These are phyloP conservation scores for Pisolithus tinctorius DNA, from an alignment of 768 basidiomycete species.

Conservation along the genomic window DNA sequence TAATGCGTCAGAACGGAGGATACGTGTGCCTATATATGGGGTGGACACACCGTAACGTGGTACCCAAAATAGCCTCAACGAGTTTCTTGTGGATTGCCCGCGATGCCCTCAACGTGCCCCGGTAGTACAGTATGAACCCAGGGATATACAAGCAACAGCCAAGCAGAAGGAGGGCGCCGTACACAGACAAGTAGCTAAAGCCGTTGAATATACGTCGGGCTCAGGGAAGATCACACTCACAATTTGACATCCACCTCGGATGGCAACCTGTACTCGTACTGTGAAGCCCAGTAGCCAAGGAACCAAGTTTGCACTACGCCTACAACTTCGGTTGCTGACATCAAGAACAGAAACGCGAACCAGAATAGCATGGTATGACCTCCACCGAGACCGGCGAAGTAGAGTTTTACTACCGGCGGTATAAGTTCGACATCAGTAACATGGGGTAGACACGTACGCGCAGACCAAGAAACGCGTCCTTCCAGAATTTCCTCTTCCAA, in stretches of 20 bases:
- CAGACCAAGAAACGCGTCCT: constrained; percentile 51
- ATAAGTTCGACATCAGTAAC: not conserved
- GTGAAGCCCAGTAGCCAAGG: constrained; percentile 40
- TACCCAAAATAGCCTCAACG: constrained; percentile 46
- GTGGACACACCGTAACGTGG: constrained; percentile 54
- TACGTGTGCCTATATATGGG: not conserved
- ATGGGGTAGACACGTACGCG: constrained; percentile 24
- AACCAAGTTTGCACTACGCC: constrained; percentile 32
- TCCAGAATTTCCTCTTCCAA: constrained; percentile 56
- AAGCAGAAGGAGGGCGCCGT: constrained; percentile 31
- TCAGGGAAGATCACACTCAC: constrained; percentile 17
- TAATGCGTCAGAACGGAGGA: constrained; percentile 26
- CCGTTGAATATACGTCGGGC: not conserved
- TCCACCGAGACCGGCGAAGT: constrained; percentile 18
- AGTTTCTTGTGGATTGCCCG: constrained; percentile 46
- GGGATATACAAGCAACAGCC: constrained; percentile 26
- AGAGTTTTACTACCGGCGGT: constrained; percentile 20
- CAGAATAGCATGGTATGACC: constrained; percentile 26
- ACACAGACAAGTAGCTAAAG: constrained; percentile 44
- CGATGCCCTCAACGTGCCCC: constrained; percentile 48
- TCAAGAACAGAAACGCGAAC: constrained; percentile 13
- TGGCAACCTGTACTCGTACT: constrained; percentile 30
- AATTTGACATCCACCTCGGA: constrained; percentile 28
- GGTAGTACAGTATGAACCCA: constrained; percentile 36
- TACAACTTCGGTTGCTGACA: constrained; percentile 17